phyloP scores from a whole-genome alignment of 192 early-diverging fungal genomes.

The Rhizoclosmatium sp. region DNA sequence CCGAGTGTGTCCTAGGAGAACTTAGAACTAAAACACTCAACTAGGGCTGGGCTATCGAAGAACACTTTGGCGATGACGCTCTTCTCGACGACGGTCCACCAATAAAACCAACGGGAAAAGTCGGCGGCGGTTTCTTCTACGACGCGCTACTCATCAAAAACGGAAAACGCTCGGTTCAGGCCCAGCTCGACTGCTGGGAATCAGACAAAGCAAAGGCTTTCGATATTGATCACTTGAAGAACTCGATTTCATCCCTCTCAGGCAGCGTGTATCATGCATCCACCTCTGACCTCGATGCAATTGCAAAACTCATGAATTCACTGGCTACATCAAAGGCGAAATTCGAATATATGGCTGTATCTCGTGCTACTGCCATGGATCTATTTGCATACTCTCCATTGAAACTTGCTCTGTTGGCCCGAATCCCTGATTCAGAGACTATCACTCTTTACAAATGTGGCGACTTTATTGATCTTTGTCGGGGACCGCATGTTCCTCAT shows the following conservation, averaged over 20 bases:
- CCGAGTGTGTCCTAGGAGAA: too few relatives aligned
- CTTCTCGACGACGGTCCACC: conserved; percentile 77
- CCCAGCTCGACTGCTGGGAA: conserved; percentile 34
- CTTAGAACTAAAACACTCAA: neutral
- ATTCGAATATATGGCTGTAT: conserved; percentile 74
- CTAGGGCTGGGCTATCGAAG: conserved; percentile 73
- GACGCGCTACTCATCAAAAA: conserved; percentile 68
- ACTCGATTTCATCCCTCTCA: conserved; percentile 41
- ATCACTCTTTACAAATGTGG: conserved; percentile 76
- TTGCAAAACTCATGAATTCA: conserved; percentile 48
- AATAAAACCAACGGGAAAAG: conserved; percentile 36
- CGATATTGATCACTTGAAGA: conserved; percentile 26
- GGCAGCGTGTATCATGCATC: conserved; percentile 60
- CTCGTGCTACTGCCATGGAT: conserved; percentile 62
- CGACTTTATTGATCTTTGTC: conserved; percentile 78
- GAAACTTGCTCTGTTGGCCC: conserved; percentile 71
- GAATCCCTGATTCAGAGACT: conserved; percentile 51
- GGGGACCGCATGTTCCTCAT: conserved; percentile 79
- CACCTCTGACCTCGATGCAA: conserved; percentile 55
- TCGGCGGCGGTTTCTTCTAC: conserved; percentile 82
- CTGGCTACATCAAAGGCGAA: conserved; percentile 59
- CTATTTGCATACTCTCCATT: conserved; percentile 79
- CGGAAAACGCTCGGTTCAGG: conserved; percentile 34
- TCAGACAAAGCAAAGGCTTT: conserved; percentile 1
- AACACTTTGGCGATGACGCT: conserved; percentile 69